Evolutionary conservation across 352 stramenopile species (phyloP).

Genomic region (Blastocystis sp.): DNA sequence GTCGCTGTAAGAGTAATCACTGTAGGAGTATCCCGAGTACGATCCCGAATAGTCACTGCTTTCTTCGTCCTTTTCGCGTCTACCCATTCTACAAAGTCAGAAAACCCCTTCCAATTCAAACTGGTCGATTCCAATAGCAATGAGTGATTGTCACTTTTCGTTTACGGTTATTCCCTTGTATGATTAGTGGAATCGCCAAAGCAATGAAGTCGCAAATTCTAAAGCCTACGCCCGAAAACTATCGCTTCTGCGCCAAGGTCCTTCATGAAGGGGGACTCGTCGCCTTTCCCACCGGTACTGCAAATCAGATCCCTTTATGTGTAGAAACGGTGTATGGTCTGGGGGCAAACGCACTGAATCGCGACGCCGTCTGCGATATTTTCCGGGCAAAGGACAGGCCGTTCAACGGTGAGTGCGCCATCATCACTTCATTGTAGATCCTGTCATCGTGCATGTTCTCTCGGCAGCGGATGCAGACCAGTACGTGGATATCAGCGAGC

Average conservation of each 20-base stretch:
- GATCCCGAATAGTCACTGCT: constrained; percentile 26
- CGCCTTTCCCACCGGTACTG: constrained; percentile 78
- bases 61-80: constrained; percentile 24
- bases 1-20: constrained; percentile 24
- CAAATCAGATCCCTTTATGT: not conserved
- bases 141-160: too few species aligned
- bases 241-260: constrained; percentile 61
- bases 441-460: constrained; percentile 92
- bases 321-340: constrained; percentile 95
- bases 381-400: constrained; percentile 79
- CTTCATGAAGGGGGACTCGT: constrained; percentile 72
- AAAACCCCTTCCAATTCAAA: not conserved
- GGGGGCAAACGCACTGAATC: constrained; percentile 86
- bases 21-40: constrained; percentile 49
- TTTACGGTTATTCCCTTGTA: too few species aligned
- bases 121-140: too few species aligned
- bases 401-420: constrained; percentile 55
- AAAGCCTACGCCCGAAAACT: constrained; percentile 51
- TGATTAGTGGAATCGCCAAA: not conserved
- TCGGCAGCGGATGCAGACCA: constrained; percentile 71
- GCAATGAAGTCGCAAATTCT: constrained; percentile 47
- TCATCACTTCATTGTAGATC: constrained; percentile 67
- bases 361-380: constrained; percentile 80
- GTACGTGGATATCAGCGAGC: constrained; percentile 73
- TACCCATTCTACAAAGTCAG: not conserved